Conservation (phyloP, 768 basidiomycete genomes). For the Pleurotus tuoliensis region DNA sequence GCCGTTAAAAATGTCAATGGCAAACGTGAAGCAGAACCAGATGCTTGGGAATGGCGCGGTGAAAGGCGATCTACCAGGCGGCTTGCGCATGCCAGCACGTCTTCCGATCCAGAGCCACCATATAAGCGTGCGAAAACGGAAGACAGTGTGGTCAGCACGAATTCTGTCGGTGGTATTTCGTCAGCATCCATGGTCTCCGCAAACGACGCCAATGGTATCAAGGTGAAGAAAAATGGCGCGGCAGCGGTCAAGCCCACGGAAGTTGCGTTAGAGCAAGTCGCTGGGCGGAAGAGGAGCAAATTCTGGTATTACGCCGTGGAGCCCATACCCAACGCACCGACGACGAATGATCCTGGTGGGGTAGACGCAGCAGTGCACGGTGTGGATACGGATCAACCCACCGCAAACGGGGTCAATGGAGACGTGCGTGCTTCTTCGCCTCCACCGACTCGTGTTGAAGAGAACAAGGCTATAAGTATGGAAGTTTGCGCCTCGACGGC, state of each 20-base stretch:
- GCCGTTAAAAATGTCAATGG: conserved; percentile 46
- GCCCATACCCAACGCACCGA: conserved; percentile 40
- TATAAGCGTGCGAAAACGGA: conserved; percentile 76
- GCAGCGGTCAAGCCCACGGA: conserved; percentile 70
- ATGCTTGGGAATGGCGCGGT: conserved; percentile 66
- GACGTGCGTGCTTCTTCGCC: neutral
- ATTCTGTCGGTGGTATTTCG: conserved; percentile 39
- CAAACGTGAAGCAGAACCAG: conserved; percentile 45
- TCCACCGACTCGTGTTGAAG: neutral
- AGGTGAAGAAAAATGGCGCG: conserved; percentile 52
- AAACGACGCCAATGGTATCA: conserved; percentile 31
- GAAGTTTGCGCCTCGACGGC: neutral
- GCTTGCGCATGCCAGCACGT: conserved; percentile 49
- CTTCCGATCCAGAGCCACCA: conserved; percentile 44
- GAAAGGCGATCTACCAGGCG: conserved; percentile 71
- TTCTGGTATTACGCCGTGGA: conserved; percentile 90
- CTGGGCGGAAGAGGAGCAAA: conserved; percentile 81
- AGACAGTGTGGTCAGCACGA: conserved; percentile 62
- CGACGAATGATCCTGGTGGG: conserved; percentile 11
- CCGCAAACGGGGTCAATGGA: conserved; percentile 5
- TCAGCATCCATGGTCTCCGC: conserved; percentile 24
- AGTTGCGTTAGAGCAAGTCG: conserved; percentile 68
- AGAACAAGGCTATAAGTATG: neutral
- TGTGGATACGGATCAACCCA: conserved; percentile 2
- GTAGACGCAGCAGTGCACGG: conserved; percentile 9